Percentiles rank a stretch among this genome's conserved stretches.
phyloP scores from a whole-genome alignment of 352 stramenopile genomes.

The Stephanocyclus meneghinianus region DNA sequence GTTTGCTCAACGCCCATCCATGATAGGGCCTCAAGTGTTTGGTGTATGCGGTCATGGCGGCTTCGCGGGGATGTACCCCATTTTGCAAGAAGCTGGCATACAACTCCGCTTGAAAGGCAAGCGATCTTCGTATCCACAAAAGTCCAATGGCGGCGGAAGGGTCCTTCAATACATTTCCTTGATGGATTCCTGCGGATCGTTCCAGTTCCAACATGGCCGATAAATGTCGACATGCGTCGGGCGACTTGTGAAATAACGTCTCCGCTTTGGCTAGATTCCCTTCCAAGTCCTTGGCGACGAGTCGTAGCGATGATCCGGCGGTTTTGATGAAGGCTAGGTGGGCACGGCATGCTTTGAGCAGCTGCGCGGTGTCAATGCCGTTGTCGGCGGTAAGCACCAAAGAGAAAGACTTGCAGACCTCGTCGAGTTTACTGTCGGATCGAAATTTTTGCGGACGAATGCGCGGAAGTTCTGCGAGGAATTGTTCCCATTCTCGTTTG shows the following conservation, averaged over 20 bases:
- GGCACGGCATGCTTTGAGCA: slow-evolving; percentile 32
- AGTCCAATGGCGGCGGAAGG: slow-evolving; percentile 60
- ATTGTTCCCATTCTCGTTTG: slow-evolving; percentile 16
- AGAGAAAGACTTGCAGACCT: slow-evolving; percentile 24
- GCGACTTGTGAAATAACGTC: slow-evolving; percentile 25
- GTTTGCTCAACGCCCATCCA: slow-evolving; percentile 51
- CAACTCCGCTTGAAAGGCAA: slow-evolving; percentile 58
- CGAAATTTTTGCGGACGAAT: slow-evolving; percentile 10
- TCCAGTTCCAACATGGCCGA: slow-evolving; percentile 42
- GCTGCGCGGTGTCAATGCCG: slow-evolving; percentile 30
- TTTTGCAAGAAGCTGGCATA: slow-evolving; percentile 37
- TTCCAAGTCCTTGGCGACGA: slow-evolving; percentile 57
- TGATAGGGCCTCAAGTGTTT: slow-evolving; percentile 42
- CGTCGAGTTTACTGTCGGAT: slow-evolving; percentile 23
- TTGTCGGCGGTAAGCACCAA: background rate
- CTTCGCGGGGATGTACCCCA: slow-evolving; percentile 36
- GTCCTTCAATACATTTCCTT: slow-evolving; percentile 50
- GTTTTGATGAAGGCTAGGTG: slow-evolving; percentile 43
- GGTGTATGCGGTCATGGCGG: slow-evolving; percentile 39
- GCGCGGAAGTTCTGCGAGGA: background rate
- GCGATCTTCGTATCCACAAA: slow-evolving; percentile 57
- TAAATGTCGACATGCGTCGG: slow-evolving; percentile 25
- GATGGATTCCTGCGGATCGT: slow-evolving; percentile 34
- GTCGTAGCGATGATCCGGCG: slow-evolving; percentile 17
- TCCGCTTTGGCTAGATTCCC: slow-evolving; percentile 57